These are phyloP conservation scores for Colletotrichum zoysiae DNA, from an alignment of 2,329 filamentous ascomycete genomes.

Conservation along the genomic window DNA sequence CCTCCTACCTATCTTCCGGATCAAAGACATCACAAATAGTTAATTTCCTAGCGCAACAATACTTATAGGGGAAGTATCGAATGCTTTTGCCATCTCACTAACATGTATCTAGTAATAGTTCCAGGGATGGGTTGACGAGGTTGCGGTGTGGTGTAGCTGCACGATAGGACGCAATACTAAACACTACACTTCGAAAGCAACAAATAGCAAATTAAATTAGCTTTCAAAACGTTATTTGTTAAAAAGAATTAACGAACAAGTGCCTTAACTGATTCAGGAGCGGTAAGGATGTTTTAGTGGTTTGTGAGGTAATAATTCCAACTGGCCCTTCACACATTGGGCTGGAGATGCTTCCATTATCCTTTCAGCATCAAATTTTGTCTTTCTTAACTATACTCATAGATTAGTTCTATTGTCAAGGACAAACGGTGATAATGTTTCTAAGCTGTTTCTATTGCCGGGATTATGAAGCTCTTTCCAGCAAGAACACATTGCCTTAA, in stretches of 20 bases:
- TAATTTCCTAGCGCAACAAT: too few relatives aligned
- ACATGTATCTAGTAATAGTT: background rate
- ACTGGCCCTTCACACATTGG: background rate
- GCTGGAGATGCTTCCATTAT: background rate
- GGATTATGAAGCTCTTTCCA: background rate
- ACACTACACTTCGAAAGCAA: background rate
- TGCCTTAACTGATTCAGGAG: too few relatives aligned
- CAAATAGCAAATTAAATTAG: background rate
- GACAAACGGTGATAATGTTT: too few relatives aligned
- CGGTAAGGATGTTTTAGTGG: too few relatives aligned
- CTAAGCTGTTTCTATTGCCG: background rate
- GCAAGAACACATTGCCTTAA: fast-evolving
- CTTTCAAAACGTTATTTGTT: too few relatives aligned
- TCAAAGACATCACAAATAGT: background rate
- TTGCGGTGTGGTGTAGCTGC: background rate
- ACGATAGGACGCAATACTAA: background rate
- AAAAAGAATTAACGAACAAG: too few relatives aligned
- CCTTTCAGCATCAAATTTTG: background rate
- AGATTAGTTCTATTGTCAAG: too few relatives aligned
- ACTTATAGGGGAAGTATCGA: too few relatives aligned
- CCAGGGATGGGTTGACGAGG: fast-evolving
- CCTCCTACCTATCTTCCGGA: background rate
- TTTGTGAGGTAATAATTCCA: too few relatives aligned
- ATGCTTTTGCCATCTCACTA: background rate
- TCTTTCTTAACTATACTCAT: too few relatives aligned